Base-by-base conservation (phyloP, 805 yeast species). In the Saccharomycopsis sp. region DNA sequence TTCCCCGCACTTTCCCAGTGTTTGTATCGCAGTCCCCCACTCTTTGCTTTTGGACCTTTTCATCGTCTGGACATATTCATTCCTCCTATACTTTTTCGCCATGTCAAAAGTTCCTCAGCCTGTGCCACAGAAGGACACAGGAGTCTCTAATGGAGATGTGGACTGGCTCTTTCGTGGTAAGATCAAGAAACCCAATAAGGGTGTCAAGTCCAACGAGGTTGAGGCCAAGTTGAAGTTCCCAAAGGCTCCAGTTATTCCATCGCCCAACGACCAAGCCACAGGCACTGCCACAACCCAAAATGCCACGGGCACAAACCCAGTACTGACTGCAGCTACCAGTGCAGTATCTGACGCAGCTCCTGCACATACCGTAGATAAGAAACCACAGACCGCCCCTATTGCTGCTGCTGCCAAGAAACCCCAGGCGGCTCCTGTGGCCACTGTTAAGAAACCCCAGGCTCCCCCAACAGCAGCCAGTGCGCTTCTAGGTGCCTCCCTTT, bases 161-260 rank as follows among this genome's bases (percentile, higher is more conserved):
- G 96, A 87, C 67, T 88, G 96, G 96, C 74, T 88, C 25, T 87
- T 87, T 67, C 76, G 90, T 65, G 92, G 92, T n/a, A 85, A 85
- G 67, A 83, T 85, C 47, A 76, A 82, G 80, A 71, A 83, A 80
- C 62, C 67, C 78, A 54, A 72, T 79, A 47, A 79, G 25, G 34
- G 38, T n/a, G 56, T 52, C 34, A 53, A 41, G 41, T 24, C 34
- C n/a, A 58, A 47, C 7, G 56, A 25, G 35, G 14, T 56, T 19
- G 53, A 44, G 20, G 54, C 24, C 42, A 34, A 52, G 8, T 35
- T 55, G 15, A 55, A 56, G 38, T 17, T 59, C 5, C 56, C 65
- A 17, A 55, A 54, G 50, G 58, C 63, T 49, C 59, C 61, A 15
- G 60, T 61, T 14, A 59, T 61, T 34, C 63, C 58, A 17, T 61